phyloP scores from a whole-genome alignment of 805 yeast species.

The Cyberlindnera euphorbiae region DNA sequence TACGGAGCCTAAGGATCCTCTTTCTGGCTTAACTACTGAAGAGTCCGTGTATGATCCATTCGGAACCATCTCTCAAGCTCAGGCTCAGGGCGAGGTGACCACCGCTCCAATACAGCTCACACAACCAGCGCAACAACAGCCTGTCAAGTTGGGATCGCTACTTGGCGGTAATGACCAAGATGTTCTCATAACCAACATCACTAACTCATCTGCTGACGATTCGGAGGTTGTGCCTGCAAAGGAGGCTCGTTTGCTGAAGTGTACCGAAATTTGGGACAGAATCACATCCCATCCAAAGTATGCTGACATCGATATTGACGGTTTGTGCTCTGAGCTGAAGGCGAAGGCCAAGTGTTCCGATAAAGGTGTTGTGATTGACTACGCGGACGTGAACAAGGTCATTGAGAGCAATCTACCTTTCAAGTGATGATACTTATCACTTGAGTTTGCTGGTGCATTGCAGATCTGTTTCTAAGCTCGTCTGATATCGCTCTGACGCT shows the following conservation, averaged over 20 bases:
- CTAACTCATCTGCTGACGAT: constrained; percentile 16
- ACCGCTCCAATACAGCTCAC: too few relatives aligned
- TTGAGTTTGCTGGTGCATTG: too few relatives aligned
- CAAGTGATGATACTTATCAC: too few relatives aligned
- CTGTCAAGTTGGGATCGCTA: constrained; percentile 2
- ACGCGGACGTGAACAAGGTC: constrained; percentile 67
- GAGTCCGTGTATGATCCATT: constrained; percentile 56
- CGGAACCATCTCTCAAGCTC: too few relatives aligned
- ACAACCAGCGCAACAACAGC: too few relatives aligned
- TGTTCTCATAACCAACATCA: not conserved
- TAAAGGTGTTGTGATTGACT: constrained; percentile 81
- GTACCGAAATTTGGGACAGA: constrained; percentile 96
- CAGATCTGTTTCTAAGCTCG: too few relatives aligned
- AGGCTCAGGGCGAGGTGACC: too few relatives aligned
- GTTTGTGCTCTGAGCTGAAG: constrained; percentile 84
- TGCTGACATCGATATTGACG: constrained; percentile 90
- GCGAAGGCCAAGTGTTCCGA: constrained; percentile 94
- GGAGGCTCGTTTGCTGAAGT: constrained; percentile 55
- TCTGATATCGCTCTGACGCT: too few relatives aligned
- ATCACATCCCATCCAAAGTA: constrained; percentile 91
- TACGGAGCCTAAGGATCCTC: too few relatives aligned
- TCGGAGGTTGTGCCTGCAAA: constrained; percentile 64
- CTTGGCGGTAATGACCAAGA: constrained; percentile 1
- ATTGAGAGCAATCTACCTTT: constrained; percentile 19
- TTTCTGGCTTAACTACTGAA: constrained; percentile 45